Percentiles rank a stretch among this genome's conserved stretches.
These are phyloP conservation scores for Raffaelea albimanens DNA, from an alignment of 2,329 filamentous ascomycete genomes.

Conservation along the genomic window DNA sequence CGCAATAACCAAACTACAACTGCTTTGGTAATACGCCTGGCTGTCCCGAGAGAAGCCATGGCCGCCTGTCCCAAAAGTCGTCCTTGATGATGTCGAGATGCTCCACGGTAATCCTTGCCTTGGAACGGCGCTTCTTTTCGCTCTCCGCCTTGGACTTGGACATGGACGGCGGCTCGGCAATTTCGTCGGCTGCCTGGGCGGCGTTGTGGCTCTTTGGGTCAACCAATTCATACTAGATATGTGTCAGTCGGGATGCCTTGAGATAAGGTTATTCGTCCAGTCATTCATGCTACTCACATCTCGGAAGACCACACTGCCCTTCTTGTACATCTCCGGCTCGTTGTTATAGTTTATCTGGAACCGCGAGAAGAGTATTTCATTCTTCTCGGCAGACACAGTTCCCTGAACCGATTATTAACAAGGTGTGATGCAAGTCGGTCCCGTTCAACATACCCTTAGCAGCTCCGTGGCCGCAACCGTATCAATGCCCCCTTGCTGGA, in stretches of 20 bases:
- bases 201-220: conserved; percentile 43
- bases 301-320: conserved; percentile 83
- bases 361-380: conserved; percentile 83
- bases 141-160: conserved; percentile 79
- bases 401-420: conserved; percentile 56
- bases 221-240: conserved; percentile 56
- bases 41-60: conserved; percentile 72
- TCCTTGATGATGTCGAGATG: conserved; percentile 94
- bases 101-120: conserved; percentile 71
- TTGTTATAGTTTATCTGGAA: conserved; percentile 98
- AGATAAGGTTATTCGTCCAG: too few relatives aligned
- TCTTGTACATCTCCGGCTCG: conserved; percentile 83
- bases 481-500: conserved; percentile 56
- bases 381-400: conserved; percentile 78
- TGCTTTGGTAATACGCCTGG: conserved; percentile 62
- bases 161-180: conserved; percentile 44
- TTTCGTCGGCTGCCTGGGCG: conserved; percentile 34
- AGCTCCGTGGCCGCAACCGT: conserved; percentile 67
- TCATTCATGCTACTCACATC: conserved; percentile 44
- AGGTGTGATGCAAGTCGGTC: not conserved
- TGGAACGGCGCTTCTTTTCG: conserved; percentile 68
- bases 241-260: too few relatives aligned
- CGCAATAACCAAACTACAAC: conserved; percentile 2
- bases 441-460: conserved; percentile 53
- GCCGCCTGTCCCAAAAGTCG: conserved; percentile 81